Evolutionary conservation across 2,329 filamentous ascomycete genomes (phyloP).

Genomic region (Scytalidium lignicola): DNA sequence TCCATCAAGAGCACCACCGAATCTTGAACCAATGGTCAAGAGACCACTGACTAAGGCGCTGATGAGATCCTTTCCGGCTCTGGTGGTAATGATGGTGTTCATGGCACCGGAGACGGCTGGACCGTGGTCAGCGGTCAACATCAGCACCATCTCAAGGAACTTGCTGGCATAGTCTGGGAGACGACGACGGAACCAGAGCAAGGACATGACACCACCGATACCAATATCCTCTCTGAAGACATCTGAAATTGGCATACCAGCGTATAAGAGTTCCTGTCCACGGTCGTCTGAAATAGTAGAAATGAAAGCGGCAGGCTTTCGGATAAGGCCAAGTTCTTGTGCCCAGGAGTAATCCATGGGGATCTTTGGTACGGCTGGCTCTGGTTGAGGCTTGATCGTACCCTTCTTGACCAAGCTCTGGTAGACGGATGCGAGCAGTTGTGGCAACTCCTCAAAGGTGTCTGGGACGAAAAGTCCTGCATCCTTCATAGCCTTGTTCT

Average conservation of each 20-base stretch:
- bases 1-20: slow-evolving; percentile 96
- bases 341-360: slow-evolving; percentile 99
- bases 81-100: slow-evolving; percentile 99
- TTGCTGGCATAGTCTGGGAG: slow-evolving; percentile 95
- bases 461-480: slow-evolving; percentile 92
- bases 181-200: slow-evolving; percentile 98
- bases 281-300: slow-evolving; percentile 99
- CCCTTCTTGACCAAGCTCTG: slow-evolving; percentile 80
- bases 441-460: slow-evolving; percentile 93
- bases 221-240: slow-evolving; percentile 99
- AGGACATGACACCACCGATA: slow-evolving; percentile 99
- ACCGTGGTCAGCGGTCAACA: slow-evolving; percentile 99
- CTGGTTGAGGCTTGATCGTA: slow-evolving; percentile 76
- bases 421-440: slow-evolving; percentile 74
- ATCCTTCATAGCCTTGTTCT: slow-evolving; percentile 96
- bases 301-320: slow-evolving; percentile 99
- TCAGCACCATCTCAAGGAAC: slow-evolving; percentile 99
- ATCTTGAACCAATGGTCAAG: slow-evolving; percentile 94
- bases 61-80: slow-evolving; percentile 98
- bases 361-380: slow-evolving; percentile 96
- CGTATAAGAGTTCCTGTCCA: slow-evolving; percentile 98
- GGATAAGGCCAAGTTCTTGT: slow-evolving; percentile 97
- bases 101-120: slow-evolving; percentile 98
- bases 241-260: slow-evolving; percentile 99
- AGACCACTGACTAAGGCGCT: slow-evolving; percentile 93